Evolutionary conservation across 176 grass and related monocot genomes (phyloP), one percentile per base, ranked within the genome.

Genomic region (Phyllostachys edulis): DNA sequence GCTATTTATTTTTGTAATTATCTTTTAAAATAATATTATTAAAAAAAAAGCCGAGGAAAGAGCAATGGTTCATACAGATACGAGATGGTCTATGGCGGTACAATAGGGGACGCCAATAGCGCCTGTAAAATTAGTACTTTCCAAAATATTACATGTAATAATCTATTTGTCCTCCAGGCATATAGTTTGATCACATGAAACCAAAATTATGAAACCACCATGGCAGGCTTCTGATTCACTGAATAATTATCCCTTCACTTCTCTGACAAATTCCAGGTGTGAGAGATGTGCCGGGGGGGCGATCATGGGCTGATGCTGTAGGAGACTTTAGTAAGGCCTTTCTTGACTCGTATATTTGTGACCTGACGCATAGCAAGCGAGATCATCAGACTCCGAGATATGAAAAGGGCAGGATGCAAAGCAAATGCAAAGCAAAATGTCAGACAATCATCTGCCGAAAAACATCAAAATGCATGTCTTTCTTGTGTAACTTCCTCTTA

Each of bases 271-370:
- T 75, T 70, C 51, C 56, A 54, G 41, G 17, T 11, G 23, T 1
- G 6, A 18, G 63, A 16, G 40, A 56, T 11, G 66, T 1, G 55
- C 56, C 29, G 4, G 69, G 12, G 10, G 32, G 29, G 26, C 71
- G 36, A 60, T 92, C 85, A 97, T 61, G 84, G 59, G 24, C 61
- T 78, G 73, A 97, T 60, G 74, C 65, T 88, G 40, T 97, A 97
- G 24, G 71, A 94, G 66, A 97, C 84, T 89, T 92, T 97, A 11
- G 92, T 91, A 29, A 87, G 12, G 14, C 95, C 95, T 89, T 97
- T 97, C 88, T 94, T 97, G 69, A 82, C 93, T 78, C 95, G 69
- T 34, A 97, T 88, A 39, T 89, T 86, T 5, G 92, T 94, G 37
- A 94, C 84, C 95, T 97, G 84, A 47, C 80, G 46, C n/a, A 81